Conservation (phyloP, 257 asterid species). For the Gardenia jasminoides region DNA sequence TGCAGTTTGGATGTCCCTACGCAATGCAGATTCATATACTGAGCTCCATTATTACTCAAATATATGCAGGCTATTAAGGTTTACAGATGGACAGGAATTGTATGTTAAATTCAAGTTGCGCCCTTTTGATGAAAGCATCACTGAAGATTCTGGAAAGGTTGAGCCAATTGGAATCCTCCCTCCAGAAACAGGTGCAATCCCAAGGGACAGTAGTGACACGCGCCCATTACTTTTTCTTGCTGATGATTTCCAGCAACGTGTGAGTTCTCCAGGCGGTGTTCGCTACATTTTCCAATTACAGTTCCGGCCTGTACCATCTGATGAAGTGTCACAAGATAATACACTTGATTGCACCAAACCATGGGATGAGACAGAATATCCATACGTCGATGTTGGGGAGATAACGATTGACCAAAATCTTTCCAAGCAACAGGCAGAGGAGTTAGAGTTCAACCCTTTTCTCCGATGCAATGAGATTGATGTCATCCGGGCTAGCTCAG, state of each 20-base stretch:
- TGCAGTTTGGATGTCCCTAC: constrained; percentile 80
- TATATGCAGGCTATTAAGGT: constrained; percentile 73
- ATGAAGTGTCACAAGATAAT: constrained; percentile 44
- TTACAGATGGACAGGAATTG: constrained; percentile 72
- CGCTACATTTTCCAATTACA: constrained; percentile 72
- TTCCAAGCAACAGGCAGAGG: constrained; percentile 54
- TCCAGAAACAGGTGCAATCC: constrained; percentile 91
- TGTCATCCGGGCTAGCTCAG: constrained; percentile 69
- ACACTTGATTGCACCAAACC: constrained; percentile 83
- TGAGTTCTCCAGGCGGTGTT: constrained; percentile 60
- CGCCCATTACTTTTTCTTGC: constrained; percentile 78
- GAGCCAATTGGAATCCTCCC: constrained; percentile 81
- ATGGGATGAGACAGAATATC: constrained; percentile 69
- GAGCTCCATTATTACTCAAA: constrained; percentile 78
- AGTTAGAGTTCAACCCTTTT: constrained; percentile 75
- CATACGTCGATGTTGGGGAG: constrained; percentile 63
- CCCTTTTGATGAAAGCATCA: constrained; percentile 50
- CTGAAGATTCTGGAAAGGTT: constrained; percentile 66
- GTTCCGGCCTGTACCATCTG: constrained; percentile 51
- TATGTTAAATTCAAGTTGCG: constrained; percentile 77
- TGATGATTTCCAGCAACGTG: constrained; percentile 64
- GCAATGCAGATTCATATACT: constrained; percentile 54
- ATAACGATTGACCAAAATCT: constrained; percentile 51
- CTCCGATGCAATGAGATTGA: constrained; percentile 64
- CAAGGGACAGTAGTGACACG: constrained; percentile 52